These are phyloP conservation scores for Suhomyces tanzawaensis DNA, from an alignment of 805 yeast species.

Conservation along the genomic window DNA sequence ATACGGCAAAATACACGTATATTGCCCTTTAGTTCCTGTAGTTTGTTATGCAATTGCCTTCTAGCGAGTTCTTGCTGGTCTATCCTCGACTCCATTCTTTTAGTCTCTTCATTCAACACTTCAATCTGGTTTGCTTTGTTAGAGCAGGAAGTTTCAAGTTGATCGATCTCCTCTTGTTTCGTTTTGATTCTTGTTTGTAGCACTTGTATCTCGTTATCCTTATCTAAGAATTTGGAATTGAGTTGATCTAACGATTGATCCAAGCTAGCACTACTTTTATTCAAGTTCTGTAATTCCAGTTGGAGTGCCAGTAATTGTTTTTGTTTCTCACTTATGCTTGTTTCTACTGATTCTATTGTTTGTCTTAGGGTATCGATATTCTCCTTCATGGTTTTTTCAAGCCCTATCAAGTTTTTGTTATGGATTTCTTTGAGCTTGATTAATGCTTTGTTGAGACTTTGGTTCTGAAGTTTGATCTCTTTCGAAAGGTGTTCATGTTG, in stretches of 20 bases:
- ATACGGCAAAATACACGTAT: conserved; percentile 88
- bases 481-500: conserved; percentile 14
- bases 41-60: conserved; percentile 62
- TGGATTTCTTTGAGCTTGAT: conserved; percentile 26
- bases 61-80: conserved; percentile 54
- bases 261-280: conserved; percentile 2
- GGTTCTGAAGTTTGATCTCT: conserved; percentile 11
- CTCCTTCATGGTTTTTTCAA: conserved; percentile 16
- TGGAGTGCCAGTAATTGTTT: conserved; percentile 8
- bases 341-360: conserved; percentile 10
- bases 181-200: conserved; percentile 10
- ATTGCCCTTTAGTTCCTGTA: conserved; percentile 89
- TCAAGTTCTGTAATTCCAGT: conserved; percentile 5
- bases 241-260: conserved; percentile 1
- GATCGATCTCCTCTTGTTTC: conserved; percentile 10
- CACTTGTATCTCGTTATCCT: conserved; percentile 15
- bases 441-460: conserved; percentile 21
- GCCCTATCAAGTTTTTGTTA: conserved; percentile 15
- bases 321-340: conserved; percentile 3
- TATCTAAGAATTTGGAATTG: conserved; percentile 8
- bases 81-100: conserved; percentile 29
- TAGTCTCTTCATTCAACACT: conserved; percentile 4
- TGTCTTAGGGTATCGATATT: conserved; percentile 10
- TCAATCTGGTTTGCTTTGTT: conserved; percentile 8
- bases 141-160: conserved; percentile 7